Conservation (phyloP, 148 eudicot genomes). For the Suaeda aralocaspica region DNA sequence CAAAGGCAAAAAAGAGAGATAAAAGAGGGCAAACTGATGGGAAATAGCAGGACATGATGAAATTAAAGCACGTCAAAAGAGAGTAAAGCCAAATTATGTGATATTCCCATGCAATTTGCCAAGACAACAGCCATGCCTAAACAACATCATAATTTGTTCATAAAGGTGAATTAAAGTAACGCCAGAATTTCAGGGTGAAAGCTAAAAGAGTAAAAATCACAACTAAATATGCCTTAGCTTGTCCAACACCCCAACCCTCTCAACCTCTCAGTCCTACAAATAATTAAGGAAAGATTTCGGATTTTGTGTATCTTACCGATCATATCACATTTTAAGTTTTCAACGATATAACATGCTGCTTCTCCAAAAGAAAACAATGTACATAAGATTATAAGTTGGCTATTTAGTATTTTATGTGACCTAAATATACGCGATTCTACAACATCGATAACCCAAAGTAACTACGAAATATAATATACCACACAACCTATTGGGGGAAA, state of each 20-base stretch:
- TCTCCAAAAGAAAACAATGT: too few relatives aligned
- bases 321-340: too few relatives aligned
- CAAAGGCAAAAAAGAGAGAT: background rate
- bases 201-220: background rate
- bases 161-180: background rate
- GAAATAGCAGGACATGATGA: background rate
- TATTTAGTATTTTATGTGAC: too few relatives aligned
- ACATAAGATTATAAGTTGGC: too few relatives aligned
- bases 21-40: background rate
- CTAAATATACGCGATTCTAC: too few relatives aligned
- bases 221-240: background rate
- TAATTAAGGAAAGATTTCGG: too few relatives aligned
- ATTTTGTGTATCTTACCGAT: too few relatives aligned
- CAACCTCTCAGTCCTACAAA: too few relatives aligned
- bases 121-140: background rate
- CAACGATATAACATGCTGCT: too few relatives aligned
- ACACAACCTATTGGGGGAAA: too few relatives aligned
- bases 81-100: background rate
- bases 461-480: too few relatives aligned
- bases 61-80: background rate
- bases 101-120: constrained; percentile 1
- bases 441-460: too few relatives aligned
- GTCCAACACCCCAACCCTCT: background rate
- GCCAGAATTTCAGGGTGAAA: constrained; percentile 8
- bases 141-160: background rate